phyloP scores from a whole-genome alignment of 73 alveolate genomes.

The Blepharisma stoltei region DNA sequence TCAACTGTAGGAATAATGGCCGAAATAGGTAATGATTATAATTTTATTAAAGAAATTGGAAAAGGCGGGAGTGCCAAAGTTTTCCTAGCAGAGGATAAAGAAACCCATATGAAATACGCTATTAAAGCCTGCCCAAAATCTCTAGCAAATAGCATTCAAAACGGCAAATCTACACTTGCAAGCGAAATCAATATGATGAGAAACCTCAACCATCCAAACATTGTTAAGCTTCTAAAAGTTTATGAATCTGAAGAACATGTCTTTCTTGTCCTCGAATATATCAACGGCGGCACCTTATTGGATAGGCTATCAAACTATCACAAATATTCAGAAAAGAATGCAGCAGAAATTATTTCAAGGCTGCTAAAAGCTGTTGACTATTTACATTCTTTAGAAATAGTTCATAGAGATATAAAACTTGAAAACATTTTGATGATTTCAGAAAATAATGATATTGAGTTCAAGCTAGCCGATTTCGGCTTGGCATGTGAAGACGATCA shows the following conservation, averaged over 20 bases:
- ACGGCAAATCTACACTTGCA: background rate
- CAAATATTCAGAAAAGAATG: constrained; percentile 52
- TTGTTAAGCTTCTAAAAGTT: background rate
- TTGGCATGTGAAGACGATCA: background rate
- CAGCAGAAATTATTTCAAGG: constrained; percentile 16
- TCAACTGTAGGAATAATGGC: constrained; percentile 2
- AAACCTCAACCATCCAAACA: constrained; percentile 20
- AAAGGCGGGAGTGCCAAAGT: constrained; percentile 20
- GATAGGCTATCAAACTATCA: constrained; percentile 38
- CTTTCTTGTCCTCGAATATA: constrained; percentile 49
- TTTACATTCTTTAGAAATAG: background rate
- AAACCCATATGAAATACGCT: background rate
- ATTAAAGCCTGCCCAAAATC: background rate
- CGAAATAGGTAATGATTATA: background rate
- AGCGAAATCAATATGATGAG: constrained; percentile 11
- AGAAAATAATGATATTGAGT: background rate
- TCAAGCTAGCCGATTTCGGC: constrained; percentile 30
- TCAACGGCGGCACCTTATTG: constrained; percentile 63
- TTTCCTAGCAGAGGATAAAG: background rate
- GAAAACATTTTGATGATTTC: constrained; percentile 8
- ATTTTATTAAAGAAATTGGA: constrained; percentile 27
- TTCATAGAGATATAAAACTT: constrained; percentile 27
- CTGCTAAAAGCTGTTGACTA: background rate
- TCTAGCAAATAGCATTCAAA: background rate
- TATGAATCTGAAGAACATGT: constrained; percentile 37